Evolutionary conservation across 768 basidiomycete species (phyloP), one percentile per base, ranked within the genome.

Genomic region (Tricholoma sp.): DNA sequence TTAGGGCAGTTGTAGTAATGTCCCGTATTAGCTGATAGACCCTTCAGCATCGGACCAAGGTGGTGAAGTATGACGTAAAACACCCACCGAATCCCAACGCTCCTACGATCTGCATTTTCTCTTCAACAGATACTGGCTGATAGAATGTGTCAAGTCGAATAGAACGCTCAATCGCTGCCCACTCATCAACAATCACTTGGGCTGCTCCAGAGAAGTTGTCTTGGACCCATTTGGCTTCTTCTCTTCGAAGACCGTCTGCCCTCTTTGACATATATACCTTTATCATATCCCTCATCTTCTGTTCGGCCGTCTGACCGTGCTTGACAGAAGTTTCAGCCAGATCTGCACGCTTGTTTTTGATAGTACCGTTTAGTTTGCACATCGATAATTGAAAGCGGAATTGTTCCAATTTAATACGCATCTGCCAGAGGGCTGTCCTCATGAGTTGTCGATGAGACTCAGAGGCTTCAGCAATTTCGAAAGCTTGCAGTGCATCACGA

Each of bases 1-100:
- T 86, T 85, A 0, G 70, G 75, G 55, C 81, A 83, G 15, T 72
- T 76, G 55, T 78, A 80, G 57, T 75, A 80, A 60, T 80, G 79
- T 0, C 78, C 78, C 2, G 72, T 67, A 6, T 71, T 69, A 8
- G 68, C 76, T 75, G 54, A 54, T 50, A 17, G 24, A 31, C n/a
- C 15, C 6, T 15, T 45, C 17, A 59, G 12, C 52, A 56, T 15
- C 54, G 13, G 10, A 2, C 28, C 12, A 17, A 48, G 6, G 18
- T 2, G 10, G 11, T 11, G 20, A 20, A 10, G 10, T 34, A 34
- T 8, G 31, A 32, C 7, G 52, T 29, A 1, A 32, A 55, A 64
- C 1, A 45, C 72, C 62, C 57, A 82, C 83, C 63, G 57, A 84
- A 85, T 20, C 66, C 53, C n/a, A 85, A 63, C 0, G 79, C 79